phyloP scores from a whole-genome alignment of 2,329 filamentous ascomycete species.

The Clathrospora elynae region DNA sequence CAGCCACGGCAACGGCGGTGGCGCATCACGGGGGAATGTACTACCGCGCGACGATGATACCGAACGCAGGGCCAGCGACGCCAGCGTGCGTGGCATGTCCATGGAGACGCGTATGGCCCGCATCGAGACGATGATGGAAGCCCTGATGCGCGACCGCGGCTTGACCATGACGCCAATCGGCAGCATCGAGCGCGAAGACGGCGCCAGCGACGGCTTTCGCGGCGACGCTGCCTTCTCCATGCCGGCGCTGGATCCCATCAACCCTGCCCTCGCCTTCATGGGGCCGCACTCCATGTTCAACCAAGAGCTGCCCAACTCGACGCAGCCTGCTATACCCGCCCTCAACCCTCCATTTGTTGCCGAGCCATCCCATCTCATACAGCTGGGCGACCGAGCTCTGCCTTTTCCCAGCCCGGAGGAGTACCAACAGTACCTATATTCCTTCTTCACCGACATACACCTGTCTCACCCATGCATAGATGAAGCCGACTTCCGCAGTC shows the following conservation, averaged over 20 bases:
- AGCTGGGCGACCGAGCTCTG: constrained; percentile 24
- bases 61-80: constrained; percentile 36
- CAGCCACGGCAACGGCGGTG: constrained; percentile 16
- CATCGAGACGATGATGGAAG: constrained; percentile 45
- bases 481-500: constrained; percentile 33
- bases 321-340: constrained; percentile 3
- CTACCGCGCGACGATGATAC: constrained; percentile 27
- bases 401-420: constrained; percentile 28
- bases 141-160: constrained; percentile 39
- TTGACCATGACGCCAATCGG: constrained; percentile 28
- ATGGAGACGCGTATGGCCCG: constrained; percentile 45
- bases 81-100: constrained; percentile 30
- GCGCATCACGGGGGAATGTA: constrained; percentile 21
- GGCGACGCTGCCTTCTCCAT: constrained; percentile 28
- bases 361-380: constrained; percentile 17
- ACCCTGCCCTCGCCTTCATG: constrained; percentile 26
- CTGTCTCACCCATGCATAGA: constrained; percentile 39
- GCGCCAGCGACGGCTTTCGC: constrained; percentile 21
- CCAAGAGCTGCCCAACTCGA: constrained; percentile 15
- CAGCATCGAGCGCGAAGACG: constrained; percentile 38
- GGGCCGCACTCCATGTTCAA: constrained; percentile 21
- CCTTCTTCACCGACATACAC: constrained; percentile 39
- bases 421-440: constrained; percentile 32
- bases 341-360: constrained; percentile 1
- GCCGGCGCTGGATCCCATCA: constrained; percentile 31